Evolutionary conservation across 768 basidiomycete species (phyloP), one percentile per base, ranked within the genome.

Genomic region (Chalciporus chontae): DNA sequence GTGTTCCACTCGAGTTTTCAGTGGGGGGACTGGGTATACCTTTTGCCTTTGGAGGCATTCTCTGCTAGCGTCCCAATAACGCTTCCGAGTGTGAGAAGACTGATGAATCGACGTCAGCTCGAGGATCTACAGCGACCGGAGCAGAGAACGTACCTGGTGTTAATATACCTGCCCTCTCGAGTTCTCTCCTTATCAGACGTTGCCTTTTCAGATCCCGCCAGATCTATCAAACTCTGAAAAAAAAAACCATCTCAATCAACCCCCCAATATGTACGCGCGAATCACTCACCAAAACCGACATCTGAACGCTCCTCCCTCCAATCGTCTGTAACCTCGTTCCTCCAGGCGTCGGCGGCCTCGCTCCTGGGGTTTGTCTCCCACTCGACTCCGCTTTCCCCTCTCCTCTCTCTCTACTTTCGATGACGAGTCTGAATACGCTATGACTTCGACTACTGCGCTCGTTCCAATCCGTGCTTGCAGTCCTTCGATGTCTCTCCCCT

Each of bases 401-500:
- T 0, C 79, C 82, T 48, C 84, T 72, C 61, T 85, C 89, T 46
- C 90, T 73, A 58, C 89, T 91, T 68, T 96, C 93, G 43, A 95
- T 84, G 0, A 98, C 94, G 24, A 97, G 79, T 26, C 94, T 75
- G 67, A 98, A 96, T 0, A 98, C 90, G 56, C 88, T 90, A 66
- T 97, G 95, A 72, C 91, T 94, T 29, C 95, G 77, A 64, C 90
- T 93, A 71, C 90, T 94, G 51, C 95, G 73, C 60, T 94, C 89
- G 64, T 99, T 99, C 95, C 95, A 99, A 62, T 99, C 95, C n/a
- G 96, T 99, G 58, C 84, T 90, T 1, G 94, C 94, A 4, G 94
- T 96, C 52, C 92, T 75, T 43, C 95, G 74, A 60, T 91, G 85
- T 4, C 86, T 82, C 65, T 96, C 92, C 5, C 95, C 95, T 19